Evolutionary conservation across 495 filamentous ascomycete species (phyloP).

Genomic region (Talaromyces thailandensis): DNA sequence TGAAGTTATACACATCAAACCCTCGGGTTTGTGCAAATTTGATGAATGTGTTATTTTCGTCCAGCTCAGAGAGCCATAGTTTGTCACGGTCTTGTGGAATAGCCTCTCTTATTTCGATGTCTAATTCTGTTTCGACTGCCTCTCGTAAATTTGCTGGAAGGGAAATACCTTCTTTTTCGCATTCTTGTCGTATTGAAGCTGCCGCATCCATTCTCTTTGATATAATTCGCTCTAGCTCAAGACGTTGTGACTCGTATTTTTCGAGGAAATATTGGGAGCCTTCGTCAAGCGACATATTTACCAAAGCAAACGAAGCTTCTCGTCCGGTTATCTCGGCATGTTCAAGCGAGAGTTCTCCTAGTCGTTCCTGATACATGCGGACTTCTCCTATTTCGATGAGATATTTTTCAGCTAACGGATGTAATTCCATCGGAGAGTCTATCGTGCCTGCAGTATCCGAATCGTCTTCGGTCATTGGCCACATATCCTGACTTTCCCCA

Average conservation of each 20-base stretch:
- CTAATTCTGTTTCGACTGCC: slow-evolving; percentile 7
- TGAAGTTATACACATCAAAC: slow-evolving; percentile 11
- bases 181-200: slow-evolving; percentile 9
- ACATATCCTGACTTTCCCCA: background rate
- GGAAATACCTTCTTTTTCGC: slow-evolving; percentile 6
- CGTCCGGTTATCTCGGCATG: slow-evolving; percentile 14
- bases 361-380: slow-evolving; percentile 16
- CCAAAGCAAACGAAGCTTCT: slow-evolving; percentile 5
- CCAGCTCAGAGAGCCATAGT: slow-evolving; percentile 9
- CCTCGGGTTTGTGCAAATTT: slow-evolving; percentile 3
- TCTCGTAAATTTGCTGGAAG: background rate
- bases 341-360: slow-evolving; percentile 17
- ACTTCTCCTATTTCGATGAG: slow-evolving; percentile 20
- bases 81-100: slow-evolving; percentile 4
- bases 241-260: slow-evolving; percentile 13
- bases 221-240: slow-evolving; percentile 9
- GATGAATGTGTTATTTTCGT: slow-evolving; percentile 11
- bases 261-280: slow-evolving; percentile 17
- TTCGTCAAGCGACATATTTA: slow-evolving; percentile 15
- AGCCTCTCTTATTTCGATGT: background rate
- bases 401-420: slow-evolving; percentile 11
- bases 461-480: background rate
- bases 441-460: background rate
- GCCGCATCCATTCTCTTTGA: background rate
- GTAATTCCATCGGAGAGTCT: background rate